Percentiles rank a stretch among this genome's conserved stretches.
phyloP scores from a whole-genome alignment of 139 green algal genomes.

The Chlamydomonas urium region DNA sequence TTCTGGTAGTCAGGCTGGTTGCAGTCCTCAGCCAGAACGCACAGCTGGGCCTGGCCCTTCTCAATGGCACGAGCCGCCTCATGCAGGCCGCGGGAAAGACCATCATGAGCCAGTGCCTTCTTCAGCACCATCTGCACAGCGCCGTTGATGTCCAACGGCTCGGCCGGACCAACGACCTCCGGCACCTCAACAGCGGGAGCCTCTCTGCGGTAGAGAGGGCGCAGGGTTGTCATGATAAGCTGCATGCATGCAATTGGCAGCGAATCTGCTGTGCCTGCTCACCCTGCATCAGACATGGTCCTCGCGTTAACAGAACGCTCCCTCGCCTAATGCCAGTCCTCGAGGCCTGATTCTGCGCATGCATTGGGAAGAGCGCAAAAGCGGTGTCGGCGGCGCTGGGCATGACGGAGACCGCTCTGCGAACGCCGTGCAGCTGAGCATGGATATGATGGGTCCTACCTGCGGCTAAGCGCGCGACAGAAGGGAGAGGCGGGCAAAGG shows the following conservation, averaged over 20 bases:
- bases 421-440: too few species aligned
- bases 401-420: too few species aligned
- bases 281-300: slow-evolving; percentile 20
- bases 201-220: slow-evolving; percentile 41
- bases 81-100: slow-evolving; percentile 89
- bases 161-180: slow-evolving; percentile 67
- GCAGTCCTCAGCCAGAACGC: slow-evolving; percentile 97
- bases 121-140: slow-evolving; percentile 94
- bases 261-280: background rate
- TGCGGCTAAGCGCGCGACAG: too few species aligned
- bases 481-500: too few species aligned
- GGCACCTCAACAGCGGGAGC: slow-evolving; percentile 49
- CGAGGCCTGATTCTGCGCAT: too few species aligned
- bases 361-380: too few species aligned
- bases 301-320: slow-evolving; percentile 13
- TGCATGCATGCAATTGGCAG: slow-evolving; percentile 6
- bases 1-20: slow-evolving; percentile 99
- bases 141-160: slow-evolving; percentile 97
- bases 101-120: slow-evolving; percentile 96
- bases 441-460: too few species aligned
- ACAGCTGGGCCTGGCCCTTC: slow-evolving; percentile 71
- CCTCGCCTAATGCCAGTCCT: slow-evolving; percentile 11
- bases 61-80: slow-evolving; percentile 74
- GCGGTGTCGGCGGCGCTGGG: too few species aligned
- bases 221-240: too few species aligned